Base-by-base conservation (phyloP, 441 rosid species). In the Corymbia citriodora region DNA sequence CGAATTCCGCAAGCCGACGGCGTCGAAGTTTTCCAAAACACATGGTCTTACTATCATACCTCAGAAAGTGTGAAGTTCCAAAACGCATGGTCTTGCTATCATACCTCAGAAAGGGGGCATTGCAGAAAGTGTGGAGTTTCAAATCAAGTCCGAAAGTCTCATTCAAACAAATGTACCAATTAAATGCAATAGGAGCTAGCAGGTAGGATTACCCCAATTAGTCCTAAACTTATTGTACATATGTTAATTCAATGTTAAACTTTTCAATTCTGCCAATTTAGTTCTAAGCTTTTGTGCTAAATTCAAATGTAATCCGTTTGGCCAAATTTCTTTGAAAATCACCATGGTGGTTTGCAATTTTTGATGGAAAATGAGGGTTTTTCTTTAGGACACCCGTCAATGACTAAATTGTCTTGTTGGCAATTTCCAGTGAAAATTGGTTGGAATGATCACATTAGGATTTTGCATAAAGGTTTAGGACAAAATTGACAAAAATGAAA, bases 321-420 rank as follows among this genome's bases (percentile, higher is more conserved):
- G 25, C 7, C 7, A 59, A 59, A 25, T 59, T 59, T 5, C 0
- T 12, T 0, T 25, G 15, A 4, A 19, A 72, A 40, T 72, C 13
- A 2, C 48, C 1, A 27, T 36, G 49, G 25, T n/a, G n/a, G 65
- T 1, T 6, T 59, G 65, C 45, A 40, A 40, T 40, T 40, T 40
- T 25, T 59, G 25, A 25, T 0, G 5, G 3, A 59, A 25, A 14
- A 59, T 13, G 65, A 59, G 45, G 65, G 65, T 59, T 0, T 1
- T 59, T 59, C 65, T 59, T 59, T 59, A 59, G 14, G 65, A 59
- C 25, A 29, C 14, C 3, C n/a, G 2, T 59, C 14, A 10, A 25
- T 10, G n/a, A 59, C 1, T 59, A 0, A 9, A 63, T 2, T 14
- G 0, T 9, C 18, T 0, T 9, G 29, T 63, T 40, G 1, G 7